Conservation (phyloP, 2,329 filamentous ascomycete species). For the Ceratocystis ficicola region DNA sequence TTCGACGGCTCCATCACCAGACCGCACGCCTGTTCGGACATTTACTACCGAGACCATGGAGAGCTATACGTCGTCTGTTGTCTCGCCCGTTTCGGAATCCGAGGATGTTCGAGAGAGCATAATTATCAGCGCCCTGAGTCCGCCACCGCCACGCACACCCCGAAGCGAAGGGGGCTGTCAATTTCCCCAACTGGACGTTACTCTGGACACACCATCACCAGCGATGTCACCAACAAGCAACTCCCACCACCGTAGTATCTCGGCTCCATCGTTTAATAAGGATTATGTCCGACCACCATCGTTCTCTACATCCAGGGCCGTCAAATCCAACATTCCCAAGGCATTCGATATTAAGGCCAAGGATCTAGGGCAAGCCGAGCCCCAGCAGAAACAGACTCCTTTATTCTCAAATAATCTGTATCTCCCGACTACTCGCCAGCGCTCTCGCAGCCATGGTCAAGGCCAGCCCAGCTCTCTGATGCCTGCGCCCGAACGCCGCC, state of each 20-base stretch:
- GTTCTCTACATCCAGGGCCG: not conserved
- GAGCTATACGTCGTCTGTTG: slow-evolving; percentile 19
- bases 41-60: slow-evolving; percentile 17
- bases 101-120: not conserved
- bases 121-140: slow-evolving; percentile 18
- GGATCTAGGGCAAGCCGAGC: not conserved
- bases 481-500: not conserved
- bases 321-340: not conserved
- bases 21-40: not conserved
- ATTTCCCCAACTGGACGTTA: slow-evolving; percentile 7
- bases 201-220: slow-evolving; percentile 16
- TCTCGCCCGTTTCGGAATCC: slow-evolving; percentile 5
- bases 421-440: slow-evolving; percentile 15
- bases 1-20: not conserved
- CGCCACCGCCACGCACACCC: not conserved
- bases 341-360: slow-evolving; percentile 6
- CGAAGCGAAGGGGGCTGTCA: not conserved
- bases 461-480: not conserved
- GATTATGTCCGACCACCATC: not conserved
- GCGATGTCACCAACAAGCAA: not conserved
- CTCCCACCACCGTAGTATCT: slow-evolving; percentile 16
- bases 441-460: slow-evolving; percentile 11
- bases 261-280: slow-evolving; percentile 10
- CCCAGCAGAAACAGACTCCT: slow-evolving; percentile 17
- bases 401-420: slow-evolving; percentile 21